Base-by-base conservation (phyloP, 225 moss, liverwort and hornwort species). In the Anthoceros angustus region DNA sequence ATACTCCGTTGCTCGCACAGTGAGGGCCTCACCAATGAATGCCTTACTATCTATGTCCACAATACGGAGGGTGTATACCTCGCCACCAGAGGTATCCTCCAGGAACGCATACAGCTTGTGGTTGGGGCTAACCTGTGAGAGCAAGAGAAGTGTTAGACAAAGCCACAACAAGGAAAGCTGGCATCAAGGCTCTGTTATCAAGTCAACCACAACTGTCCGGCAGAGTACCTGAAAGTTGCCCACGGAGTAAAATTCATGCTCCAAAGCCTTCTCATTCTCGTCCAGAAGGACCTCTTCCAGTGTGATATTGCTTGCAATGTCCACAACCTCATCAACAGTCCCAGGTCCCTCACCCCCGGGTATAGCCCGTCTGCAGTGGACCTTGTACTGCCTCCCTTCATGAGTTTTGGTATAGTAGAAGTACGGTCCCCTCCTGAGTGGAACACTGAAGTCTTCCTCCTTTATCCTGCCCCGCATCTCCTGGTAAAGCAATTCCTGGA, bases 401-500 rank as follows among this genome's bases (percentile, higher is more conserved):
- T 88, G 70, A 70, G 84, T 82, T 45, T 73, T 86, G 25, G 62
- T 70, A 70, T 86, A 90, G 69, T 91, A 95, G 63, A 85, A 95
- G 41, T 72, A 95, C 55, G 86, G 76, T 23, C 90, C 94, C 42
- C 81, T 71, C 74, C 90, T 85, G 49, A 80, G 65, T 21, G 90
- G 90, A 69, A 76, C 80, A 65, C 72, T 64, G 40, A 16, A 42
- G 62, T 95, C 90, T 48, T 84, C 90, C 72, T 95, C 90, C 74
- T 90, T 84, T 61, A 88, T 90, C 72, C 84, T 84, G 63, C 73
- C 77, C 46, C 90, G 83, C 80, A 95, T 95, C 75, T 90, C 90
- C 73, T 88, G 78, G 65, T 86, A 90, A 61, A 95, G 23, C 6
- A 69, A 72, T 67, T 83, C 83, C 78, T 85, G 84, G 69, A 88